Conservation (phyloP, 2,329 filamentous ascomycete species). For the Verticillium albo-atrum region DNA sequence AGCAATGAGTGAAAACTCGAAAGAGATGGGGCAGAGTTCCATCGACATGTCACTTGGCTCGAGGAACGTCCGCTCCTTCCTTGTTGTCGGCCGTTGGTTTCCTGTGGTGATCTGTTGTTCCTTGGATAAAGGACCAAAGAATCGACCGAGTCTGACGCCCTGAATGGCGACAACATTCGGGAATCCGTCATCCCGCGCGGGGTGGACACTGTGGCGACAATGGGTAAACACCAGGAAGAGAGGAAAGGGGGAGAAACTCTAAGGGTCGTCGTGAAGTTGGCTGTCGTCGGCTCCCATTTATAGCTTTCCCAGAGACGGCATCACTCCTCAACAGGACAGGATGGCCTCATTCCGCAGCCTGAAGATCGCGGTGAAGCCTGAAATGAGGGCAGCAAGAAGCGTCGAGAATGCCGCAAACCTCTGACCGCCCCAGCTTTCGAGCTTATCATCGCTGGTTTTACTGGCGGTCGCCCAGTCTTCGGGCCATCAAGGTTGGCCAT, state of each 20-base stretch:
- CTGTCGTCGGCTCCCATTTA: background rate
- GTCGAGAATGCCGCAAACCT: background rate
- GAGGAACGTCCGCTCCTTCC: background rate
- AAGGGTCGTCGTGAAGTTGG: background rate
- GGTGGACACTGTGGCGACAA: background rate
- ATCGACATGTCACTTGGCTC: background rate
- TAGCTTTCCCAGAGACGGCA: background rate
- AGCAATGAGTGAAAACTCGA: background rate
- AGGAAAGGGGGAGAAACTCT: background rate
- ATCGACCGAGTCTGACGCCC: background rate
- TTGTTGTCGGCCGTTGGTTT: background rate
- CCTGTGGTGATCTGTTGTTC: background rate
- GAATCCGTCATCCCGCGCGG: background rate
- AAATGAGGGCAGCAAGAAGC: background rate
- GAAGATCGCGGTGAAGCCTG: background rate
- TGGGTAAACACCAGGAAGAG: background rate
- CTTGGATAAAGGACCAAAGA: background rate
- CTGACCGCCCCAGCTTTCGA: slow-evolving; percentile 1
- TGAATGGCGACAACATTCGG: background rate
- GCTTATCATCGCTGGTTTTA: background rate
- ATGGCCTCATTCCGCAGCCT: background rate
- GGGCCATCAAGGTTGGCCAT: slow-evolving; percentile 14
- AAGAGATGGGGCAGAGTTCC: background rate
- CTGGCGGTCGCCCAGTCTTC: background rate
- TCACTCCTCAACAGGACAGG: background rate